Conservation (phyloP, 345 rosid genomes). For the Durio zibethinus region DNA sequence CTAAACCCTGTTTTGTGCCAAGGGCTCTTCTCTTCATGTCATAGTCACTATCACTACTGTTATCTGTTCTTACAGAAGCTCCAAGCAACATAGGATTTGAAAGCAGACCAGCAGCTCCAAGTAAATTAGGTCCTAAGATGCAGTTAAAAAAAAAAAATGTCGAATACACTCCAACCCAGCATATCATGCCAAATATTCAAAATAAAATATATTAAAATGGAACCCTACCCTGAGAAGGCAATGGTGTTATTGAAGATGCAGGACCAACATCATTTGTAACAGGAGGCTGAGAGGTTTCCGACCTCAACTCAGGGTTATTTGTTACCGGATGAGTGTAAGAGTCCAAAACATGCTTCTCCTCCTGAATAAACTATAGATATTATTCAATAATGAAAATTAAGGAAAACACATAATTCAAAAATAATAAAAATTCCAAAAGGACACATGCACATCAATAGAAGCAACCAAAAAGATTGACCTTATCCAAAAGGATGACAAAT, state of each 20-base stretch:
- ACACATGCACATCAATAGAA: background rate
- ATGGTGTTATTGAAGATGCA: constrained; percentile 33
- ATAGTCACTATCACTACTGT: constrained; percentile 30
- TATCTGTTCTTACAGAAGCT: constrained; percentile 65
- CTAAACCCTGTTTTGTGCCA: constrained; percentile 41
- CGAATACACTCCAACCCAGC: background rate
- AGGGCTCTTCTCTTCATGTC: constrained; percentile 36
- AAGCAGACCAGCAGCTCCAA: constrained; percentile 52
- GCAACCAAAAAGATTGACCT: background rate
- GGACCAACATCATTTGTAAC: constrained; percentile 40
- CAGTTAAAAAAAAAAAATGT: constrained; percentile 18
- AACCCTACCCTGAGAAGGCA: constrained; percentile 71
- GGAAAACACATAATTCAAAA: background rate
- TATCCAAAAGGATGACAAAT: background rate
- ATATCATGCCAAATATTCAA: constrained; percentile 16
- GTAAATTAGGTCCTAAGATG: constrained; percentile 76
- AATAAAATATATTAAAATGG: constrained; percentile 9
- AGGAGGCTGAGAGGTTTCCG: constrained; percentile 61
- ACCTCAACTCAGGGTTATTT: constrained; percentile 47
- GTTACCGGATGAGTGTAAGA: constrained; percentile 35
- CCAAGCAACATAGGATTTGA: constrained; percentile 39
- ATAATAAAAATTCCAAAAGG: background rate
- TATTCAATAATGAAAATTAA: background rate
- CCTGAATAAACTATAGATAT: constrained; percentile 24
- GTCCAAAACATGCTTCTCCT: constrained; percentile 48